These are phyloP conservation scores for Linderniella brevidens DNA, from an alignment of 257 asterid species.

Conservation along the genomic window DNA sequence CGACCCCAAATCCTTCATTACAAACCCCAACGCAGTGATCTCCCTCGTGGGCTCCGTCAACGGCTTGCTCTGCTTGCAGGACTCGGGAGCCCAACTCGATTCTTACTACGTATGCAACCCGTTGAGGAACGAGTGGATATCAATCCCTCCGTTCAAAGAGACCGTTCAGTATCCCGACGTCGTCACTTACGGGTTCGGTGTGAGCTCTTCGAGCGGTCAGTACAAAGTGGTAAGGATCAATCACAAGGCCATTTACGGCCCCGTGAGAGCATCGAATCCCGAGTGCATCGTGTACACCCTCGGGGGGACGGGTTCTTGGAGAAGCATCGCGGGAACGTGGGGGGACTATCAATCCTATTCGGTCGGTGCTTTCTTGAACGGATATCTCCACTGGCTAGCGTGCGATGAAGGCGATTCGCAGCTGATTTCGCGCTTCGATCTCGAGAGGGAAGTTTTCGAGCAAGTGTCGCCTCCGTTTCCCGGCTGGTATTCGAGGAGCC, in stretches of 20 bases:
- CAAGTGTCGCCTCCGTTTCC: not conserved
- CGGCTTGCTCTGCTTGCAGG: slow-evolving; percentile 14
- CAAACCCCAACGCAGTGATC: not conserved
- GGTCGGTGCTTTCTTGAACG: slow-evolving; percentile 15
- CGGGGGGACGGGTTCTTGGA: slow-evolving; percentile 30
- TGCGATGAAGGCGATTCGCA: not conserved
- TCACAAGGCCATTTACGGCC: not conserved
- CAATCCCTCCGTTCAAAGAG: slow-evolving; percentile 11
- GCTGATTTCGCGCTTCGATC: not conserved
- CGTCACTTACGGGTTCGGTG: slow-evolving; percentile 26
- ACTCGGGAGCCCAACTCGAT: not conserved
- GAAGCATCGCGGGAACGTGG: not conserved
- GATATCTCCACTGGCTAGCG: slow-evolving; percentile 16
- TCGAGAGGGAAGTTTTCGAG: not conserved
- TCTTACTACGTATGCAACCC: slow-evolving; percentile 25
- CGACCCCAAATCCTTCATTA: slow-evolving; percentile 1
- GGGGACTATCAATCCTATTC: not conserved
- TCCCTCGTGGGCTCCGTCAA: slow-evolving; percentile 12
- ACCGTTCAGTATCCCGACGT: slow-evolving; percentile 4
- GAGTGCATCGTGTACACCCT: slow-evolving; percentile 20
- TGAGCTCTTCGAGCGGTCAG: slow-evolving; percentile 11
- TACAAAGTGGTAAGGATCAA: slow-evolving; percentile 16
- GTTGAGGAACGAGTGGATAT: slow-evolving; percentile 17
- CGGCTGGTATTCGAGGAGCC: not conserved
- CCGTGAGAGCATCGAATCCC: not conserved